phyloP scores from a whole-genome alignment of 441 rosid species.

The Geranium incanum region DNA sequence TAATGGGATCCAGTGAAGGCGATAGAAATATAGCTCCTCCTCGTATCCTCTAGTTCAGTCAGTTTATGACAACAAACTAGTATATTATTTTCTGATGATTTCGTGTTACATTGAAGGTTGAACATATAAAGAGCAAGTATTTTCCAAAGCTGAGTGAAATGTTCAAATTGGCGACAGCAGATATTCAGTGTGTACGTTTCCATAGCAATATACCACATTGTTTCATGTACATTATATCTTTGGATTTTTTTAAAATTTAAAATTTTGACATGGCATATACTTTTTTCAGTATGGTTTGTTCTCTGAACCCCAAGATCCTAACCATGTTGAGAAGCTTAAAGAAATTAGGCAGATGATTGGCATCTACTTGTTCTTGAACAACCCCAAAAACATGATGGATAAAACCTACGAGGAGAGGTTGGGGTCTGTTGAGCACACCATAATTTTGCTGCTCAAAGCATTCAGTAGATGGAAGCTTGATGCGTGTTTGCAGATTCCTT shows the following conservation, averaged over 20 bases:
- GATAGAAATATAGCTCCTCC: neutral
- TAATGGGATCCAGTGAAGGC: neutral
- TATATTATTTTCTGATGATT: neutral
- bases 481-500: neutral
- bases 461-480: neutral
- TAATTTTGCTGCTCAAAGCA: conserved; percentile 6
- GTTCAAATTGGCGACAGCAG: conserved; percentile 15
- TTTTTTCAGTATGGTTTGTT: conserved; percentile 19
- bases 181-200: conserved; percentile 19
- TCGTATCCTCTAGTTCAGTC: neutral
- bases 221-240: neutral
- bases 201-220: neutral
- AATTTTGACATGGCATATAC: neutral
- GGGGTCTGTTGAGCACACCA: conserved; percentile 20
- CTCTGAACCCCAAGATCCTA: conserved; percentile 17
- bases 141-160: conserved; percentile 17
- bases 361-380: conserved; percentile 2
- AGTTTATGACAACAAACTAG: neutral
- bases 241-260: neutral
- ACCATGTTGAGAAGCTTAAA: conserved; percentile 20
- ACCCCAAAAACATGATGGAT: conserved; percentile 8
- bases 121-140: conserved; percentile 21
- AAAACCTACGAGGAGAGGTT: conserved; percentile 15
- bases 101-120: conserved; percentile 15
- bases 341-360: conserved; percentile 9